Percentiles rank a stretch among this genome's conserved stretches.
phyloP scores from a whole-genome alignment of 225 moss, liverwort and hornwort species.

The Pleurozium schreberi region DNA sequence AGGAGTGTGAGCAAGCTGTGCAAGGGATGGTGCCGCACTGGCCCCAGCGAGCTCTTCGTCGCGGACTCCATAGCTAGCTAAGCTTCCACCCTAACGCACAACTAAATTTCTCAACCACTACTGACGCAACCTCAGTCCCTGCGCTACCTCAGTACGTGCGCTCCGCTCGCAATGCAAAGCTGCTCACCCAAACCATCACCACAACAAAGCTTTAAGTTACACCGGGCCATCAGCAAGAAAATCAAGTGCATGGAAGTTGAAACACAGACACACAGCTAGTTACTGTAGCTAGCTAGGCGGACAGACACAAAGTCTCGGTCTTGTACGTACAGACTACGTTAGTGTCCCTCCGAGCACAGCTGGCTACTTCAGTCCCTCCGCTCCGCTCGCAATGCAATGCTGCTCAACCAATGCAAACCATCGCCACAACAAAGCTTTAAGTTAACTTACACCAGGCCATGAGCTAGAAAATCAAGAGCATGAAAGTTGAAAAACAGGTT shows the following conservation, averaged over 20 bases:
- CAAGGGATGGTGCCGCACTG: constrained; percentile 28
- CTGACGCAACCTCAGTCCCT: too few relatives aligned
- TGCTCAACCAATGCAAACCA: not conserved
- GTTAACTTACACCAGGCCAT: not conserved
- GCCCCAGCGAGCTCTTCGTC: constrained; percentile 10
- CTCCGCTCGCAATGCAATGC: not conserved
- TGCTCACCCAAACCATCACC: not conserved
- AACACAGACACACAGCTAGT: not conserved
- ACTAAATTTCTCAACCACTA: not conserved
- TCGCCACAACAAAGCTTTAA: not conserved
- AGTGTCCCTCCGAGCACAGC: too few relatives aligned
- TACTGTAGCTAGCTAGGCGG: too few relatives aligned
- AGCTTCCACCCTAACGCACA: not conserved
- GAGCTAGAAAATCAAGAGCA: not conserved
- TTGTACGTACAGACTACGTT: too few relatives aligned
- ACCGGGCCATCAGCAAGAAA: not conserved
- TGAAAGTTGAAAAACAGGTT: not conserved
- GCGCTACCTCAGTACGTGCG: not conserved
- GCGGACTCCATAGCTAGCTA: not conserved
- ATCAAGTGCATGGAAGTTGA: not conserved
- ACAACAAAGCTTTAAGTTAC: too few relatives aligned
- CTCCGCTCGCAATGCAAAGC: not conserved
- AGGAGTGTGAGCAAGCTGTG: constrained; percentile 20
- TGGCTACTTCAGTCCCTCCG: not conserved
- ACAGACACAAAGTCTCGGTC: too few relatives aligned